These are phyloP conservation scores for Jatropha multifida DNA, from an alignment of 441 rosid genomes.

Conservation along the genomic window DNA sequence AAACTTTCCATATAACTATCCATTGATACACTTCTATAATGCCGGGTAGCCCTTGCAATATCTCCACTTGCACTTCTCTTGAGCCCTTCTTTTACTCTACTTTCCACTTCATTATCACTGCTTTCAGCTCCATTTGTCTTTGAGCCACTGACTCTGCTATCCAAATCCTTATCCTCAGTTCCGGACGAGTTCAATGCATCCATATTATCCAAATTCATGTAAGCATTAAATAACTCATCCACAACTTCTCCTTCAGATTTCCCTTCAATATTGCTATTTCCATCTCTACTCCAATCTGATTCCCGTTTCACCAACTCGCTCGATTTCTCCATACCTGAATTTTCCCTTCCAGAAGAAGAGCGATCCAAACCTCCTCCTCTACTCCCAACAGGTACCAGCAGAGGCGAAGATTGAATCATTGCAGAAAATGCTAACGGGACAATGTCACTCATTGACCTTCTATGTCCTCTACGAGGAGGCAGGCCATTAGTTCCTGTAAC, in stretches of 20 bases:
- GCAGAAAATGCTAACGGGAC: constrained; percentile 54
- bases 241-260: constrained; percentile 68
- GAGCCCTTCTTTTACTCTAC: constrained; percentile 57
- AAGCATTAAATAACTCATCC: constrained; percentile 81
- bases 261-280: constrained; percentile 47
- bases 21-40: constrained; percentile 84
- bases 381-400: constrained; percentile 48
- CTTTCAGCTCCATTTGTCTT: constrained; percentile 73
- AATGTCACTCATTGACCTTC: constrained; percentile 79
- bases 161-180: constrained; percentile 77
- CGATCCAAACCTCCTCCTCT: constrained; percentile 39
- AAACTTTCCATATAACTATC: constrained; percentile 85
- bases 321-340: constrained; percentile 42
- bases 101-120: constrained; percentile 92
- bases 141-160: constrained; percentile 77
- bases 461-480: constrained; percentile 77
- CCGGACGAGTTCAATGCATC: constrained; percentile 77
- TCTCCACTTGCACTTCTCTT: constrained; percentile 79
- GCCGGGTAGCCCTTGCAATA: constrained; percentile 59
- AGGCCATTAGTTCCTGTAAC: constrained; percentile 28
- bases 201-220: constrained; percentile 82
- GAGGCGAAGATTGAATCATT: constrained; percentile 50
- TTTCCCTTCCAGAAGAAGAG: constrained; percentile 47
- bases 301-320: constrained; percentile 66
- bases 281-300: constrained; percentile 43